Conservation (phyloP, 2,329 filamentous ascomycete genomes). For the Colletotrichum scovillei region DNA sequence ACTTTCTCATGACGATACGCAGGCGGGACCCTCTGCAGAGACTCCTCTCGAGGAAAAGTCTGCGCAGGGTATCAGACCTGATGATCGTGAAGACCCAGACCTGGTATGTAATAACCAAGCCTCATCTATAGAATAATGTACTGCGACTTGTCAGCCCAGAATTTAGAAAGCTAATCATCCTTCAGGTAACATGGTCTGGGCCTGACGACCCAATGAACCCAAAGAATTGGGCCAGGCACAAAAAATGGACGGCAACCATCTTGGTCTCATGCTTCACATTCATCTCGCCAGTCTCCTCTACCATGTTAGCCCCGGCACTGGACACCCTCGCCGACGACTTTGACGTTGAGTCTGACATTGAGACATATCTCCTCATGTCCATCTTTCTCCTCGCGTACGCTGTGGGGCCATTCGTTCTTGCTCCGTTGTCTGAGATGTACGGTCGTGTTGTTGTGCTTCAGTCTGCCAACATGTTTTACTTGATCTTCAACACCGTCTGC, state of each 20-base stretch:
- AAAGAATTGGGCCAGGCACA: conserved; percentile 57
- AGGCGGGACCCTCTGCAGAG: neutral
- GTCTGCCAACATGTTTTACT: conserved; percentile 59
- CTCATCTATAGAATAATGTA: neutral
- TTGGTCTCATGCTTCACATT: conserved; percentile 58
- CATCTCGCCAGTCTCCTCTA: conserved; percentile 66
- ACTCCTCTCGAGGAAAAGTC: neutral
- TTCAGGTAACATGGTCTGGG: conserved; percentile 55
- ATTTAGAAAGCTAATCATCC: neutral
- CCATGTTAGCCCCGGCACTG: conserved; percentile 61
- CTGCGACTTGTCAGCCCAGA: neutral
- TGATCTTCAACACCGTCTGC: conserved; percentile 65
- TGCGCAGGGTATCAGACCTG: neutral
- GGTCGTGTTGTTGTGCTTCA: conserved; percentile 59
- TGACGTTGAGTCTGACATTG: conserved; percentile 52
- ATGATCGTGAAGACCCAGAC: conserved; percentile 37
- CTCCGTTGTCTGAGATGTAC: conserved; percentile 63
- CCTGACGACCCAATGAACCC: conserved; percentile 53
- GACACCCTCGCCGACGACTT: conserved; percentile 56
- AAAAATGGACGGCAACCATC: conserved; percentile 49
- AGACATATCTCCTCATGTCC: conserved; percentile 64
- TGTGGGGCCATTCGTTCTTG: conserved; percentile 62
- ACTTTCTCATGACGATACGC: neutral
- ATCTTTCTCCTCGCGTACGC: conserved; percentile 70
- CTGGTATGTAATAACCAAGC: conserved; percentile 34